Evolutionary conservation across 495 filamentous ascomycete species (phyloP).

Genomic region (Hypoxylon subgilvum): DNA sequence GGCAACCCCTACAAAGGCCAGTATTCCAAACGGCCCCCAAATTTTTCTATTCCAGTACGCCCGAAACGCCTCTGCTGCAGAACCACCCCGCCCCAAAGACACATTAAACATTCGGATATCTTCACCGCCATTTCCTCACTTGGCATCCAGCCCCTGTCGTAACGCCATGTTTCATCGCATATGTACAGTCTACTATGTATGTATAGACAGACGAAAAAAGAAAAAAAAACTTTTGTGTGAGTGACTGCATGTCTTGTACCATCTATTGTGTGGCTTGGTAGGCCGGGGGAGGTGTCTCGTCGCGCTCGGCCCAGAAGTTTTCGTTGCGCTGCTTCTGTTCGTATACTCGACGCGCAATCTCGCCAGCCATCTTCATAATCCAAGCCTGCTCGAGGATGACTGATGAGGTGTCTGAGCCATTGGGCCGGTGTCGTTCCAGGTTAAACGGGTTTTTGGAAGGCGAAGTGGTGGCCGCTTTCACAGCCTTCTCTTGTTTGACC

Average conservation of each 20-base stretch:
- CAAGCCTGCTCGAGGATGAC: constrained; percentile 82
- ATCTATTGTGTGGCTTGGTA: constrained; percentile 57
- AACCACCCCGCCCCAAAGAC: constrained; percentile 26
- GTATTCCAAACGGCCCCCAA: too few relatives aligned
- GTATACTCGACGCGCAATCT: constrained; percentile 84
- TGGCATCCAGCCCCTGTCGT: constrained; percentile 16
- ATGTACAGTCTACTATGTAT: constrained; percentile 31
- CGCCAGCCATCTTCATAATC: constrained; percentile 87
- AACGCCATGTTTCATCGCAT: constrained; percentile 37
- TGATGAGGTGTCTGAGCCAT: constrained; percentile 49
- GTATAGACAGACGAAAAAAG: constrained; percentile 40
- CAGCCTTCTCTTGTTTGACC: constrained; percentile 40
- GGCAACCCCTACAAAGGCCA: too few relatives aligned
- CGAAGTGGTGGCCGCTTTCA: constrained; percentile 42
- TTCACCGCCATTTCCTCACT: constrained; percentile 14
- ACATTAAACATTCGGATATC: constrained; percentile 37
- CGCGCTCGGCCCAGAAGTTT: constrained; percentile 54
- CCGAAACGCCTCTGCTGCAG: constrained; percentile 42
- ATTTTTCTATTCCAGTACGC: constrained; percentile 34
- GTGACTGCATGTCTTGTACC: constrained; percentile 2
- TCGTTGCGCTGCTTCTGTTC: constrained; percentile 63
- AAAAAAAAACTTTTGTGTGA: too few relatives aligned
- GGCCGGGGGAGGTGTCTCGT: constrained; percentile 67
- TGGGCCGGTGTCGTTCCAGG: constrained; percentile 38
- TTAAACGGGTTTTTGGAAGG: constrained; percentile 46